A percentile compares a stretch with the other conserved stretches of the same genome.
phyloP scores from a whole-genome alignment of 139 green algal genomes.

The Ostreobium quekettii region DNA sequence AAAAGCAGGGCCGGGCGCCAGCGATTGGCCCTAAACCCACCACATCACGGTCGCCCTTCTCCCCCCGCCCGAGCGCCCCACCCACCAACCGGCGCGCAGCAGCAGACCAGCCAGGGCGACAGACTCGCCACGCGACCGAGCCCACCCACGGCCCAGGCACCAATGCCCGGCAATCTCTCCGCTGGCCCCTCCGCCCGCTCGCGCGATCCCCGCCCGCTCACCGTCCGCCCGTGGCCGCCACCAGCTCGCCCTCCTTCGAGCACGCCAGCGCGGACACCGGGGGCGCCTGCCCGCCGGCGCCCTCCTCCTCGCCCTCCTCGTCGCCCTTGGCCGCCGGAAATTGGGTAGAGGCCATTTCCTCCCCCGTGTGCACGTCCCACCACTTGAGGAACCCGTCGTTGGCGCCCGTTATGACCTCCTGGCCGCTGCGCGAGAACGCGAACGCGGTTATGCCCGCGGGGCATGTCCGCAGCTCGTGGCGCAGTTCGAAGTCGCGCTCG shows the following conservation, averaged over 20 bases:
- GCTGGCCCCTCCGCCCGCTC: too few relatives aligned
- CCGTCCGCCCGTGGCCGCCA: constrained; percentile 34
- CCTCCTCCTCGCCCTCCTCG: constrained; percentile 11
- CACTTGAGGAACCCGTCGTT: constrained; percentile 41
- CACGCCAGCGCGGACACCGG: constrained; percentile 27
- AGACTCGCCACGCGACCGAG: too few relatives aligned
- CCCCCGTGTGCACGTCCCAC: constrained; percentile 38
- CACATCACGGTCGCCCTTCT: too few relatives aligned
- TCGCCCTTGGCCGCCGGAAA: constrained; percentile 26
- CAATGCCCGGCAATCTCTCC: too few relatives aligned
- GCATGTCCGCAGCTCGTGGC: constrained; percentile 22
- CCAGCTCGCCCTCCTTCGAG: constrained; percentile 23
- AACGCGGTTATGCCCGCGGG: constrained; percentile 26
- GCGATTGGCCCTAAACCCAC: too few relatives aligned
- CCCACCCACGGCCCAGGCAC: too few relatives aligned
- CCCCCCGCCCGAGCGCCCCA: too few relatives aligned
- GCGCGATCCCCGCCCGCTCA: too few relatives aligned
- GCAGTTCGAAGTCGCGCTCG: constrained; percentile 15
- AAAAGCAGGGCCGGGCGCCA: too few relatives aligned
- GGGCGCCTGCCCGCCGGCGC: constrained; percentile 21
- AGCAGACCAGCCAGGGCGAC: too few relatives aligned
- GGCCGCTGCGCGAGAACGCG: constrained; percentile 21
- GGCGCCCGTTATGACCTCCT: constrained; percentile 31
- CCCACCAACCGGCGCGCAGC: too few relatives aligned
- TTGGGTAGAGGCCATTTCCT: constrained; percentile 30